Percentiles rank a stretch among this genome's conserved stretches.
These are phyloP conservation scores for Toxicodendron radicans DNA, from an alignment of 345 rosid species.

Conservation along the genomic window DNA sequence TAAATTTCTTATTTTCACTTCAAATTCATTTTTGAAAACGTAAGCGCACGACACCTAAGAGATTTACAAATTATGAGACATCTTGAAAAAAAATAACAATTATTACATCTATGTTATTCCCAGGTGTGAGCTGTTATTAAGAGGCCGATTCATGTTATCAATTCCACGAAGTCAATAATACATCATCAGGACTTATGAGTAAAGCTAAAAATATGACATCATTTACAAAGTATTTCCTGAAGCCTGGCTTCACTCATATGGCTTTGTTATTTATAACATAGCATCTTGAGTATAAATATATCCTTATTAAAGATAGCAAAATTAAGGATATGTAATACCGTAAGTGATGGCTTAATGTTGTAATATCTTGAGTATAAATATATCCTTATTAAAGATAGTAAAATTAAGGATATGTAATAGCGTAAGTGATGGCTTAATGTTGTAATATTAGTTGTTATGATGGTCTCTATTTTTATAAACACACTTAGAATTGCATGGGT, in stretches of 20 bases:
- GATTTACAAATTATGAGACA: no score
- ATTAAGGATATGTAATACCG: neutral
- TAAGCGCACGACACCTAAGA: no score
- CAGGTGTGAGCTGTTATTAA: neutral
- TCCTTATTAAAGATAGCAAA: neutral
- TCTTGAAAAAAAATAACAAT: neutral
- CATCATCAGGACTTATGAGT: neutral
- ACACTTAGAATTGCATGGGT: neutral
- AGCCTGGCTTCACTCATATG: neutral
- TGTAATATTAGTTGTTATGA: neutral
- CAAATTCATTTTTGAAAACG: no score
- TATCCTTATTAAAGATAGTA: no score
- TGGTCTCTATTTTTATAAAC: neutral
- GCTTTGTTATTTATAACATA: neutral
- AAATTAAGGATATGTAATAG: no score
- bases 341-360: no score
- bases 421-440: no score
- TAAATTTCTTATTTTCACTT: no score
- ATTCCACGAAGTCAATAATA: neutral
- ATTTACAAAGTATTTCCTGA: no score
- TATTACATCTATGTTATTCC: neutral
- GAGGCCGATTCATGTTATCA: neutral
- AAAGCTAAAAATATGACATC: neutral
- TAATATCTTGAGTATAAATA: no score
- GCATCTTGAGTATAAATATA: neutral